These are phyloP conservation scores for Trichosporon ovoides DNA, from an alignment of 1,284 basidiomycete genomes.

Conservation along the genomic window DNA sequence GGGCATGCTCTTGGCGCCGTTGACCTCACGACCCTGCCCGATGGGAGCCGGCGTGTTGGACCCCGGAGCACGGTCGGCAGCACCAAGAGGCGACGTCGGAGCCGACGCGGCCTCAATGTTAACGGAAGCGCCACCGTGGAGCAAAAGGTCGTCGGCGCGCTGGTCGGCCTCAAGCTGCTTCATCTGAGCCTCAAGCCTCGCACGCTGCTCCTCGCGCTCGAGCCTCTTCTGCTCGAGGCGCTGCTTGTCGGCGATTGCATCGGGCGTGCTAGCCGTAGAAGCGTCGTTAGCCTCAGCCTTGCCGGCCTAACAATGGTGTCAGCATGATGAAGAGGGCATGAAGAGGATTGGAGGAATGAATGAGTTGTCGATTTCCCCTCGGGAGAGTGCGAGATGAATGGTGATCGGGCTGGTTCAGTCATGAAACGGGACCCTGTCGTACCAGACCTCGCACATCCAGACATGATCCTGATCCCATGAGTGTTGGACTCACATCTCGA, in stretches of 20 bases:
- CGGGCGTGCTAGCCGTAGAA: slow-evolving; percentile 8
- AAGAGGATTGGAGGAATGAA: background rate
- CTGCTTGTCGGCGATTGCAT: slow-evolving; percentile 49
- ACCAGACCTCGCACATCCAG: too few relatives aligned
- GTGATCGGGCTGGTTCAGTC: background rate
- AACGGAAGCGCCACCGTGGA: slow-evolving; percentile 46
- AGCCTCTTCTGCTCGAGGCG: slow-evolving; percentile 82
- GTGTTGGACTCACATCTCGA: slow-evolving; percentile 41
- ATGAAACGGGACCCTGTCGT: background rate
- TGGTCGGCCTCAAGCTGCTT: slow-evolving; percentile 84
- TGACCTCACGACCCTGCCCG: slow-evolving; percentile 31
- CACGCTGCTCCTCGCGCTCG: slow-evolving; percentile 75
- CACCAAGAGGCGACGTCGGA: slow-evolving; percentile 36
- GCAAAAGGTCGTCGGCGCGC: slow-evolving; percentile 60
- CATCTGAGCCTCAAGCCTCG: slow-evolving; percentile 91
- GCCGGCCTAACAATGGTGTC: background rate
- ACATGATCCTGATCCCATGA: too few relatives aligned
- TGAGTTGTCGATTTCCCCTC: too few relatives aligned
- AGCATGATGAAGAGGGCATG: background rate
- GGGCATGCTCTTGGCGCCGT: slow-evolving; percentile 50
- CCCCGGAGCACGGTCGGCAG: slow-evolving; percentile 16
- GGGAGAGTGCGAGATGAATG: background rate
- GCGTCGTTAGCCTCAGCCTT: background rate
- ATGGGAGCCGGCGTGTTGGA: slow-evolving; percentile 31
- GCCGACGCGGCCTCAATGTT: slow-evolving; percentile 35